Conservation (phyloP, 345 rosid species). For the Trapa bicornis region DNA sequence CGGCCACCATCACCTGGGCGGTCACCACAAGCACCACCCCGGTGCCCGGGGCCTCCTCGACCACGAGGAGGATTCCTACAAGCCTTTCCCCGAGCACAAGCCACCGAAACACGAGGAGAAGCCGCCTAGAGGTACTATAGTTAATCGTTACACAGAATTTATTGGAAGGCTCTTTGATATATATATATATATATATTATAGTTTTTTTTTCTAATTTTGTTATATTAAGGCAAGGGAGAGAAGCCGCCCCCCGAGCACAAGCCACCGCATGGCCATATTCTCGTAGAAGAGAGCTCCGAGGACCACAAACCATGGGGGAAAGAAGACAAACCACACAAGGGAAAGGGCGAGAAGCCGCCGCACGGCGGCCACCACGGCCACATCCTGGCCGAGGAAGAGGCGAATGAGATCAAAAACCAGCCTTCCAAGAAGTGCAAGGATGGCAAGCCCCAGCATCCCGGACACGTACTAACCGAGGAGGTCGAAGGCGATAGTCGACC, state of each 20-base stretch:
- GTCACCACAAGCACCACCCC: slow-evolving; percentile 7
- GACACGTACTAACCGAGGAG: slow-evolving; percentile 13
- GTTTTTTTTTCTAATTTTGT: too few relatives aligned
- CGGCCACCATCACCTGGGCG: slow-evolving; percentile 8
- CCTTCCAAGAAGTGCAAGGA: slow-evolving; percentile 2
- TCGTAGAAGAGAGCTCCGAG: neutral
- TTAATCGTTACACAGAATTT: too few relatives aligned
- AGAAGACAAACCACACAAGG: neutral
- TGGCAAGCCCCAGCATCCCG: slow-evolving; percentile 4
- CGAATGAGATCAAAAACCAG: neutral
- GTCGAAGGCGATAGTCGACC: slow-evolving; percentile 7
- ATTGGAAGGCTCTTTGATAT: too few relatives aligned
- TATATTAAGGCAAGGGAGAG: neutral
- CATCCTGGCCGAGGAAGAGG: slow-evolving; percentile 1
- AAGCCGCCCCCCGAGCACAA: neutral
- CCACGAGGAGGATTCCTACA: neutral
- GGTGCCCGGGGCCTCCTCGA: slow-evolving; percentile 6
- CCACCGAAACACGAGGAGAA: slow-evolving; percentile 1
- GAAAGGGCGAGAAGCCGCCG: slow-evolving; percentile 4
- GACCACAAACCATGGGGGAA: neutral
- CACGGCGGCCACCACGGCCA: slow-evolving; percentile 4
- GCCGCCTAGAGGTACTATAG: neutral
- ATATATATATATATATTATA: too few relatives aligned
- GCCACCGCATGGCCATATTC: neutral
- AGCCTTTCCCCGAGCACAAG: slow-evolving; percentile 4